Evolutionary conservation across 2,329 filamentous ascomycete species (phyloP).

Genomic region (Rhynchosporium secalis): DNA sequence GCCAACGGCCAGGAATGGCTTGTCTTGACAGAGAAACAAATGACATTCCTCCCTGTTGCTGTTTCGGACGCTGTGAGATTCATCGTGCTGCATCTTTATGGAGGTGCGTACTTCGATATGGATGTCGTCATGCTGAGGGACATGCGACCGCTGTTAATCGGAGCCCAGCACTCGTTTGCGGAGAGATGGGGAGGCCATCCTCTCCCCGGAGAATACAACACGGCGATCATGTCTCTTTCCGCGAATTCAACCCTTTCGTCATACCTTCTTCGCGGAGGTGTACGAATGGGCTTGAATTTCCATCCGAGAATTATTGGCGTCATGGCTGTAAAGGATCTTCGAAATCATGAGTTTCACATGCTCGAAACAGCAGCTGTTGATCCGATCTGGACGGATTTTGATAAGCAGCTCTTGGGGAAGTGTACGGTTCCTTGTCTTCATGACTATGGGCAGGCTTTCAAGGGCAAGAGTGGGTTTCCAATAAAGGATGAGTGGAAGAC

Average conservation of each 20-base stretch:
- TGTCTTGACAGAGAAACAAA: conserved; percentile 53
- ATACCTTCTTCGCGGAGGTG: conserved; percentile 55
- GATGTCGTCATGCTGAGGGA: conserved; percentile 55
- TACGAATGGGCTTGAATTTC: conserved; percentile 59
- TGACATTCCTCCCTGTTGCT: conserved; percentile 58
- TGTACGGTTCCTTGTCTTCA: conserved; percentile 56
- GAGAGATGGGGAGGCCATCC: conserved; percentile 56
- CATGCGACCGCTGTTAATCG: conserved; percentile 53
- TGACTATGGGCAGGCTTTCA: conserved; percentile 54
- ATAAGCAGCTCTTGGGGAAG: conserved; percentile 51
- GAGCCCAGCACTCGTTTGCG: conserved; percentile 52
- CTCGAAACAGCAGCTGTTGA: conserved; percentile 58
- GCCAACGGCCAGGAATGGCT: conserved; percentile 52
- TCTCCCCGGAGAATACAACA: conserved; percentile 56
- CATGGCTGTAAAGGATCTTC: conserved; percentile 56
- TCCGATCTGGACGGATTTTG: conserved; percentile 58
- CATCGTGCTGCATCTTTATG: conserved; percentile 54
- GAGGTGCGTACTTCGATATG: conserved; percentile 57
- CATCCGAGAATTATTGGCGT: conserved; percentile 55
- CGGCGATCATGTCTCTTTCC: conserved; percentile 55
- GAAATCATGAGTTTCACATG: conserved; percentile 55
- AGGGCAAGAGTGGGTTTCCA: conserved; percentile 45
- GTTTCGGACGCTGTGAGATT: conserved; percentile 57
- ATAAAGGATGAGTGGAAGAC: conserved; percentile 54
- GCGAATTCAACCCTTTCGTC: conserved; percentile 57